A percentile compares a stretch with the other conserved stretches of the same genome.
phyloP scores from a whole-genome alignment of 257 asterid species.

The Leonotis leonurus region DNA sequence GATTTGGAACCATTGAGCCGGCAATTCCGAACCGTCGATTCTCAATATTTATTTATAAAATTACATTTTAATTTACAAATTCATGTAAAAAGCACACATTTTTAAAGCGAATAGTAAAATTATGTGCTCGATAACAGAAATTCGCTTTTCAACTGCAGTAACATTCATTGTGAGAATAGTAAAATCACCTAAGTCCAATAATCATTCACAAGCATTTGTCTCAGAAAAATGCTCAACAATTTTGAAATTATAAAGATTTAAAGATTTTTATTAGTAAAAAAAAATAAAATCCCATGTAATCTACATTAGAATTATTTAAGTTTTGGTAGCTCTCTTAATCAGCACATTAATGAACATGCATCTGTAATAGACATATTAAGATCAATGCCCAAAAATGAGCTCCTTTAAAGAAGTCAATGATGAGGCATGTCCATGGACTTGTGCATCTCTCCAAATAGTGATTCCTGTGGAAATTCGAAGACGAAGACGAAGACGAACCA shows the following conservation, averaged over 20 bases:
- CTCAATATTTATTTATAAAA: no score
- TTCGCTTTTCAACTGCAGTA: no score
- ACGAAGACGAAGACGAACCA: not conserved
- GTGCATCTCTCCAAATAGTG: slow-evolving; percentile 71
- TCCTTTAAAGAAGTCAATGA: slow-evolving; percentile 67
- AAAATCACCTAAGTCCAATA: not conserved
- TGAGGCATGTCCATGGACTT: slow-evolving; percentile 57
- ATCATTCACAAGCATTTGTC: not conserved
- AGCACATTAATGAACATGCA: not conserved
- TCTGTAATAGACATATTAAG: not conserved
- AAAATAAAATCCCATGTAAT: not conserved
- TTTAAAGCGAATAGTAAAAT: no score
- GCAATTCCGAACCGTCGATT: no score
- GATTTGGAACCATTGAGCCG: no score
- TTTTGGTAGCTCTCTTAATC: not conserved
- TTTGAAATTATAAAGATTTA: not conserved
- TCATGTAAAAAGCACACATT: no score
- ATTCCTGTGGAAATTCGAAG: slow-evolving; percentile 19
- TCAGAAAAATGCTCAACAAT: not conserved
- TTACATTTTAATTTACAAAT: no score
- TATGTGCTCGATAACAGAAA: no score
- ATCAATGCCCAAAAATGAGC: slow-evolving; percentile 49
- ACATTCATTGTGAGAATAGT: no score
- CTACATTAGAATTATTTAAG: not conserved
- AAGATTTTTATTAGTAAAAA: not conserved